phyloP scores from a whole-genome alignment of 2,329 filamentous ascomycete genomes.

The Fusarium pseudograminearum region DNA sequence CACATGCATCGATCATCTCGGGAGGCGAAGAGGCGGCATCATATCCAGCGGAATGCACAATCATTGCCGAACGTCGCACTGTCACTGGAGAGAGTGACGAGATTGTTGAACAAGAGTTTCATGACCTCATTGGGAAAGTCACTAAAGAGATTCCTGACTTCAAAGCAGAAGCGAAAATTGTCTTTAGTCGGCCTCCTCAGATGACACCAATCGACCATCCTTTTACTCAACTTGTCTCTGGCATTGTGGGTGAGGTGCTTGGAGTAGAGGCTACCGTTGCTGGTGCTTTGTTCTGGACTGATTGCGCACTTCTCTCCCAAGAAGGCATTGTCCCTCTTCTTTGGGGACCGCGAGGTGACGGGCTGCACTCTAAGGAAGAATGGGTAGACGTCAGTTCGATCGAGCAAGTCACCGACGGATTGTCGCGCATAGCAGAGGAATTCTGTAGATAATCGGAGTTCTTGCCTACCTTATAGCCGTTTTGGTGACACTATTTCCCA shows the following conservation, averaged over 20 bases:
- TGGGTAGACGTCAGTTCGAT: conserved; percentile 61
- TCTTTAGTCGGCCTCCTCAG: conserved; percentile 56
- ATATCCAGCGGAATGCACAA: conserved; percentile 62
- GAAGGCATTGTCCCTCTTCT: conserved; percentile 60
- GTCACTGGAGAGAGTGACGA: conserved; percentile 58
- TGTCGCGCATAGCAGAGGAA: conserved; percentile 45
- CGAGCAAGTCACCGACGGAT: conserved; percentile 48
- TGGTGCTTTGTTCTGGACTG: conserved; percentile 61
- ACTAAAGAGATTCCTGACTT: conserved; percentile 53
- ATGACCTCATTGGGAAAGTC: conserved; percentile 52
- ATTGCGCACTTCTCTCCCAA: conserved; percentile 61
- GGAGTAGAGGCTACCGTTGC: conserved; percentile 45
- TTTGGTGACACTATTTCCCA: background rate
- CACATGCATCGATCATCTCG: conserved; percentile 62
- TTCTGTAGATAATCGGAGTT: conserved; percentile 47
- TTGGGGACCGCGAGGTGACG: conserved; percentile 61
- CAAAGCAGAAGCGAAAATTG: conserved; percentile 55
- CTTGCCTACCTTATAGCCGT: background rate
- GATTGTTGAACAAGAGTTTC: conserved; percentile 54
- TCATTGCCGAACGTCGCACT: conserved; percentile 63
- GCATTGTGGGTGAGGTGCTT: conserved; percentile 47
- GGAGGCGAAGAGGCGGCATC: conserved; percentile 65
- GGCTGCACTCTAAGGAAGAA: conserved; percentile 63
- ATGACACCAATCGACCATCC: conserved; percentile 57
- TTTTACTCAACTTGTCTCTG: conserved; percentile 52